phyloP scores from a whole-genome alignment of 257 asterid genomes.

The Lavandula angustifolia region DNA sequence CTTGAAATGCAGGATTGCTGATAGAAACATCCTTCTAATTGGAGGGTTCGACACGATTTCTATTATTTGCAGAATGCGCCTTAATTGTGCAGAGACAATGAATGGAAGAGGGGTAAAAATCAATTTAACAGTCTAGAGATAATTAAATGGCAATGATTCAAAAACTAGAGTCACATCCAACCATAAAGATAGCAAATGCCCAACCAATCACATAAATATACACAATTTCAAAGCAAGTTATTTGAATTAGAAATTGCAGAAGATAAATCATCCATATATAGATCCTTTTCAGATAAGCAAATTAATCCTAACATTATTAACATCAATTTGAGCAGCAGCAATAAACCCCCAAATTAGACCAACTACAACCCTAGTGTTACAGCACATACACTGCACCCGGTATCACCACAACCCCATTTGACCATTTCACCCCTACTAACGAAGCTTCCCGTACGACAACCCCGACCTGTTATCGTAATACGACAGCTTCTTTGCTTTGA shows the following conservation, averaged over 20 bases:
- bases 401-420: conserved; percentile 1
- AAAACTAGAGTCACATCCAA: conserved; percentile 16
- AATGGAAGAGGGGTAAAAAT: background rate
- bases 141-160: background rate
- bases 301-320: conserved; percentile 30
- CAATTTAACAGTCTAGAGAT: background rate
- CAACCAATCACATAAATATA: background rate
- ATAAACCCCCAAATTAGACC: conserved; percentile 25
- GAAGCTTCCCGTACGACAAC: conserved; percentile 52
- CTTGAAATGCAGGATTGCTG: conserved; percentile 84
- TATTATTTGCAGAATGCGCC: conserved; percentile 44
- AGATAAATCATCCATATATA: conserved; percentile 24
- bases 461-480: conserved; percentile 61
- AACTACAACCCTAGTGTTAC: conserved; percentile 24
- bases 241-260: conserved; percentile 36
- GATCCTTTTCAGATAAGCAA: conserved; percentile 29
- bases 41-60: conserved; percentile 77
- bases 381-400: conserved; percentile 22
- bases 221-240: conserved; percentile 4
- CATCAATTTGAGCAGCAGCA: conserved; percentile 28
- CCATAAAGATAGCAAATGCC: background rate
- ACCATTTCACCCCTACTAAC: conserved; percentile 36
- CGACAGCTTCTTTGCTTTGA: conserved; percentile 53
- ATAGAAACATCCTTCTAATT: conserved; percentile 53
- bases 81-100: too few species aligned